These are phyloP conservation scores for Jamesozyma jinghongensis DNA, from an alignment of 805 yeast genomes.

Conservation along the genomic window DNA sequence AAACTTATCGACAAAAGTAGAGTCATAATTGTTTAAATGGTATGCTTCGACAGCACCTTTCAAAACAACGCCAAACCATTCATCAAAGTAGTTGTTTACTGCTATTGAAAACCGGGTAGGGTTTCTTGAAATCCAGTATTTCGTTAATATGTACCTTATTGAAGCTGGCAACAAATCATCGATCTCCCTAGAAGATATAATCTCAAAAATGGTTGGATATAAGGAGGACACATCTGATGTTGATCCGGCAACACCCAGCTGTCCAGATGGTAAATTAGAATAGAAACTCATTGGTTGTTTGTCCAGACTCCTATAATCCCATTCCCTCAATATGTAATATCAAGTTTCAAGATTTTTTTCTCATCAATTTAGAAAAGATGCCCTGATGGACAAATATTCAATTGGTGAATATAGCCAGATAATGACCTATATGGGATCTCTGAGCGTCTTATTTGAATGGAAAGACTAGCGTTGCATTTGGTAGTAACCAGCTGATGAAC, in stretches of 20 bases:
- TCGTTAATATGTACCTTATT: conserved; percentile 65
- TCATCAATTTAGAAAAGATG: neutral
- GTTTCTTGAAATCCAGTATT: conserved; percentile 61
- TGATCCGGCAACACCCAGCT: conserved; percentile 2
- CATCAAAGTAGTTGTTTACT: conserved; percentile 68
- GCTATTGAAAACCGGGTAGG: conserved; percentile 59
- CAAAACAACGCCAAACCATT: conserved; percentile 43
- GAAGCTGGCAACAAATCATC: conserved; percentile 76
- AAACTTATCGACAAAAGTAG: conserved; percentile 84
- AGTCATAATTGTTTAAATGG: conserved; percentile 64
- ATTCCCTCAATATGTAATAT: no score
- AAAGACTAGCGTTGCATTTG: no score
- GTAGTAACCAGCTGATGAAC: no score
- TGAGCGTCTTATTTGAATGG: no score
- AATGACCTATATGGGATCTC: no score
- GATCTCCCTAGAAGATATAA: conserved; percentile 72
- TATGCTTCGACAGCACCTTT: conserved; percentile 63
- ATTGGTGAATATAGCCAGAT: no score
- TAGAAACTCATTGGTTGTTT: conserved; percentile 25
- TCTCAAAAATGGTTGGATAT: conserved; percentile 78
- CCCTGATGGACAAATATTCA: neutral
- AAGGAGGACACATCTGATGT: conserved; percentile 5
- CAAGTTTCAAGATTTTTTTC: no score
- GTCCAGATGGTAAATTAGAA: conserved; percentile 22
- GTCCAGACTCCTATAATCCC: no score